Base-by-base conservation (phyloP, 1,284 basidiomycete genomes). In the Dichomitus squalens region DNA sequence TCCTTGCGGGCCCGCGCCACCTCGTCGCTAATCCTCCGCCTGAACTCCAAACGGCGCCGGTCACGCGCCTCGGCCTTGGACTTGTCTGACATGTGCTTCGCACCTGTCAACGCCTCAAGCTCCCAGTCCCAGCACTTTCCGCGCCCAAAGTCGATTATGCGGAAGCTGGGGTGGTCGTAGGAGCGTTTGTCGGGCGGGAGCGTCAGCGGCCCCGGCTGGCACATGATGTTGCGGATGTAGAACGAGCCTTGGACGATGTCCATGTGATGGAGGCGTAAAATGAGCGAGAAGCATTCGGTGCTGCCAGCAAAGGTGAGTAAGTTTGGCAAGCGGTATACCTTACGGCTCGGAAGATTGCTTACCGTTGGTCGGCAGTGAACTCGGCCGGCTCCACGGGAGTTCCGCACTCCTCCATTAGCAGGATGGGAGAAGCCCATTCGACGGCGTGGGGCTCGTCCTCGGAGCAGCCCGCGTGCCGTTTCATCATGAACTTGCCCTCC, bases 401-500 rank as follows among this genome's bases (percentile, higher is more conserved):
- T 2, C 81, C 81, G 60, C 82, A 84, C 52, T 81, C 70, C 66
- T 85, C 82, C 20, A 84, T 58, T 21, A 85, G 72, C 52, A 85
- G 63, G 44, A 84, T 75, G 0, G 43, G 40, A 14, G 40, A 41
- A 20, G 50, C 38, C 44, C 75, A 65, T 56, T 72, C 68, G 7
- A 50, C 59, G 14, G 2, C 29, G 27, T 33, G 49, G n/a, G 55
- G 53, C 6, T 40, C 5, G 6, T 52, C 46, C 34, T 61, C 55
- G 3, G 31, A 16, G 52, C 52, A 60, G 5, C 11, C 0, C 21
- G 21, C 34, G 39, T 53, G 58, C 33, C 29, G 31, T 16, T 20
- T 29, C 54, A 38, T 59, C 29, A 9, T 40, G 23, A n/a, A 20
- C 33, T 43, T 55, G 18, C 63, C 60, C 39, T 59, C 44, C 29